Percentiles rank a stretch among this genome's conserved stretches.
phyloP scores from a whole-genome alignment of 768 basidiomycete genomes.

The Dioszegia crocea region DNA sequence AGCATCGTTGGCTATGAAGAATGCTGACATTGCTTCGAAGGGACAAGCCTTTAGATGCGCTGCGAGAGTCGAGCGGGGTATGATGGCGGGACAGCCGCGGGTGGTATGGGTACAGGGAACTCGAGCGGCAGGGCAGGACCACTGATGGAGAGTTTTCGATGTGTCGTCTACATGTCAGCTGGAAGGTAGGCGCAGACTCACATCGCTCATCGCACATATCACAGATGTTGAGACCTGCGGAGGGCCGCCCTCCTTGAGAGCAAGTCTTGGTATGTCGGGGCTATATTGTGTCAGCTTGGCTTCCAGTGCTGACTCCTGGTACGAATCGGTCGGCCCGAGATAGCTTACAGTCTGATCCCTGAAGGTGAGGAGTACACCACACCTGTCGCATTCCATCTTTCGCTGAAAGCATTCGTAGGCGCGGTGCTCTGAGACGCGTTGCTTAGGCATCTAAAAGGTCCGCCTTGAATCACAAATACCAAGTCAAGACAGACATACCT shows the following conservation, averaged over 20 bases:
- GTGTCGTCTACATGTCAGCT: conserved; percentile 12
- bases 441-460: conserved; percentile 25
- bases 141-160: conserved; percentile 17
- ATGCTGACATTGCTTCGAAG: conserved; percentile 26
- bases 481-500: conserved; percentile 15
- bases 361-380: conserved; percentile 28
- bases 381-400: conserved; percentile 34
- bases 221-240: conserved; percentile 8
- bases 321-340: no score
- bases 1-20: conserved; percentile 20
- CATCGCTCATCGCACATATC: conserved; percentile 13
- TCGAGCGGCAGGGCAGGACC: conserved; percentile 24
- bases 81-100: conserved; percentile 28
- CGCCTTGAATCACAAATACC: not conserved
- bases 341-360: conserved; percentile 21
- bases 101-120: conserved; percentile 24
- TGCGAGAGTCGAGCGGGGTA: conserved; percentile 15
- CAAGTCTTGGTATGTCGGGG: not conserved
- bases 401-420: conserved; percentile 39
- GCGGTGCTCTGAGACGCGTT: conserved; percentile 27
- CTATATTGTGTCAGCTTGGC: not conserved
- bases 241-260: not conserved
- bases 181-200: conserved; percentile 8
- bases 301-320: conserved; percentile 19
- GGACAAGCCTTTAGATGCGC: conserved; percentile 25